Base-by-base conservation (phyloP, 2,329 filamentous ascomycete genomes). In the Proliferodiscus dingleyae region DNA sequence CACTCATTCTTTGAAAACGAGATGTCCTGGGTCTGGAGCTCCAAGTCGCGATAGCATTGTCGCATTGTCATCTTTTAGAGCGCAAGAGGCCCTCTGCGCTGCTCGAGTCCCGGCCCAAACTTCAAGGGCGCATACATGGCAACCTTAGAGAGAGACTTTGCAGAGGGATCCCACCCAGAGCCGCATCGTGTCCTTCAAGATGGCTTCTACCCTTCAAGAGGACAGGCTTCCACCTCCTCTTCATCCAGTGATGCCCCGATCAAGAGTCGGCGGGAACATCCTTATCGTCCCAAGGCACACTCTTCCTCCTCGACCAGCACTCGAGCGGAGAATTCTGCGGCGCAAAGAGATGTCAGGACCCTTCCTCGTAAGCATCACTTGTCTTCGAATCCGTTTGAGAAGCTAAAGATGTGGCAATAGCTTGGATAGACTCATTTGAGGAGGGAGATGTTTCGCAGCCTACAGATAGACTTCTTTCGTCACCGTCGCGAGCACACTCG, bases 361-460 rank as follows among this genome's bases (percentile, higher is more conserved):
- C 52, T 62, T 33, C 61, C 61, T 15, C 50, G 61, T 64, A 56
- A 49, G 60, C 48, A 9, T 8, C 19, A 36, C 24, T 4, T 6
- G 5, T 15, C 34, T 34, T 24, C 9, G 18, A 23, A 11, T 26
- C n/a, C 11, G 24, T 11, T 15, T 13, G 18, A 8, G 28, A 43
- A 39, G 41, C 13, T 43, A 22, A 47, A 57, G 40, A 60, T 43
- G 15, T 13, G 29, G 18, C 19, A 37, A 37, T 41, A 65, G 62
- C 62, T 29, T 65, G 62, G 62, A 58, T 65, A 47, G 57, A 55
- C 23, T 62, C 59, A 4, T 57, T 52, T 23, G 62, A 64, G 34
- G 55, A 59, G 10, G 55, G 54, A 9, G 53, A 62, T 22, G 54
- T 45, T 21, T 37, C 46, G 3, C 50, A 48, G 26, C 51, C 55